phyloP scores from a whole-genome alignment of 257 asterid species.

The Primulina huaijiensis region DNA sequence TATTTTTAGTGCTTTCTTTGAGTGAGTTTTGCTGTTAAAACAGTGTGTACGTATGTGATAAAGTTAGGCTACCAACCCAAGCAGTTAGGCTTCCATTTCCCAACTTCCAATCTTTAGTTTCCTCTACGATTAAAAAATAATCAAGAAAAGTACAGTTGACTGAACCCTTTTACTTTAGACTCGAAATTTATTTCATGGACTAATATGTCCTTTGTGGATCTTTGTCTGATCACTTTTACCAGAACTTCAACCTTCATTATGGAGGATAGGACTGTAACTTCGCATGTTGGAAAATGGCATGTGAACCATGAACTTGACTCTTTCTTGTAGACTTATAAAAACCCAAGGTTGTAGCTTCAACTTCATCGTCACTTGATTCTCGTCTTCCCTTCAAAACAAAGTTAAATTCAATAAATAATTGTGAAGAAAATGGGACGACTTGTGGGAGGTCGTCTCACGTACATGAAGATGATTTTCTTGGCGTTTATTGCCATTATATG shows the following conservation, averaged over 20 bases:
- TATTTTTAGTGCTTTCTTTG: not conserved
- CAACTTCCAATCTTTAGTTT: slow-evolving; percentile 29
- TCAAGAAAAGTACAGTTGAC: slow-evolving; percentile 15
- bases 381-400: slow-evolving; percentile 43
- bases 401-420: slow-evolving; percentile 26
- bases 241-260: slow-evolving; percentile 15
- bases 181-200: slow-evolving; percentile 14
- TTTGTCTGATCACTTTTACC: not conserved
- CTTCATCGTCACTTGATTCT: slow-evolving; percentile 51
- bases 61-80: slow-evolving; percentile 80
- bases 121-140: slow-evolving; percentile 15
- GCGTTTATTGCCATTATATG: slow-evolving; percentile 15
- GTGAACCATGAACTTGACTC: slow-evolving; percentile 44
- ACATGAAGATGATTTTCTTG: slow-evolving; percentile 15
- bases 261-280: slow-evolving; percentile 35
- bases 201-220: slow-evolving; percentile 4
- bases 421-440: slow-evolving; percentile 30
- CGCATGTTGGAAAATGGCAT: slow-evolving; percentile 41
- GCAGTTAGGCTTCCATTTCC: slow-evolving; percentile 51
- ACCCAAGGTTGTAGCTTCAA: slow-evolving; percentile 43
- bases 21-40: not conserved
- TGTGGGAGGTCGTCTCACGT: slow-evolving; percentile 4
- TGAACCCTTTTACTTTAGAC: slow-evolving; percentile 23
- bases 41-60: slow-evolving; percentile 26
- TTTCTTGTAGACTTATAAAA: slow-evolving; percentile 21